These are phyloP conservation scores for Blastobotrys arbuscula DNA, from an alignment of 1,139 yeast genomes.

Conservation along the genomic window DNA sequence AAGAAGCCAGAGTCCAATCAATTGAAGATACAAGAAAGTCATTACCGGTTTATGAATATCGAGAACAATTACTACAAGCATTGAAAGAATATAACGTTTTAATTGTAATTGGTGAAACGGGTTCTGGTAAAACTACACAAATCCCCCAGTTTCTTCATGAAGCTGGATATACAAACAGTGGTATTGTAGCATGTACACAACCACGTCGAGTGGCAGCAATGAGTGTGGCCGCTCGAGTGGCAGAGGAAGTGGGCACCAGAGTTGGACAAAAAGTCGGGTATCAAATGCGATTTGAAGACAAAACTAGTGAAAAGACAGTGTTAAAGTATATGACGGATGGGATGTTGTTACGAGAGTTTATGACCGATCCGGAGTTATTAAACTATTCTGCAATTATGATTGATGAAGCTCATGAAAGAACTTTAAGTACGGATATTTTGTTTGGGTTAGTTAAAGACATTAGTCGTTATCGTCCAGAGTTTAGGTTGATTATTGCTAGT, in stretches of 20 bases:
- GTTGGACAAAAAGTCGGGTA: slow-evolving; percentile 85
- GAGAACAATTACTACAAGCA: slow-evolving; percentile 57
- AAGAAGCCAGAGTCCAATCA: slow-evolving; percentile 39
- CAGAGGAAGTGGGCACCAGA: slow-evolving; percentile 70
- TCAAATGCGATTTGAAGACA: slow-evolving; percentile 79
- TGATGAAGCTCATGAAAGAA: slow-evolving; percentile 96
- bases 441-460: slow-evolving; percentile 77
- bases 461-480: slow-evolving; percentile 54
- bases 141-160: slow-evolving; percentile 84
- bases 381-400: slow-evolving; percentile 79
- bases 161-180: slow-evolving; percentile 60
- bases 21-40: slow-evolving; percentile 51
- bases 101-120: slow-evolving; percentile 94
- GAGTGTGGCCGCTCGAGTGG: slow-evolving; percentile 87
- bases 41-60: slow-evolving; percentile 69
- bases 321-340: slow-evolving; percentile 93
- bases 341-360: slow-evolving; percentile 79
- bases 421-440: slow-evolving; percentile 85
- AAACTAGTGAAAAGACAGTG: slow-evolving; percentile 54
- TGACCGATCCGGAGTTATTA: slow-evolving; percentile 64
- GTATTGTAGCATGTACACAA: slow-evolving; percentile 83
- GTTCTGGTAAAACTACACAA: slow-evolving; percentile 96
- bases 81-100: slow-evolving; percentile 64
- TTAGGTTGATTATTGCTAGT: slow-evolving; percentile 76
- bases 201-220: slow-evolving; percentile 96